These are phyloP conservation scores for Camelina hispida DNA, from an alignment of 345 rosid genomes.

Conservation along the genomic window DNA sequence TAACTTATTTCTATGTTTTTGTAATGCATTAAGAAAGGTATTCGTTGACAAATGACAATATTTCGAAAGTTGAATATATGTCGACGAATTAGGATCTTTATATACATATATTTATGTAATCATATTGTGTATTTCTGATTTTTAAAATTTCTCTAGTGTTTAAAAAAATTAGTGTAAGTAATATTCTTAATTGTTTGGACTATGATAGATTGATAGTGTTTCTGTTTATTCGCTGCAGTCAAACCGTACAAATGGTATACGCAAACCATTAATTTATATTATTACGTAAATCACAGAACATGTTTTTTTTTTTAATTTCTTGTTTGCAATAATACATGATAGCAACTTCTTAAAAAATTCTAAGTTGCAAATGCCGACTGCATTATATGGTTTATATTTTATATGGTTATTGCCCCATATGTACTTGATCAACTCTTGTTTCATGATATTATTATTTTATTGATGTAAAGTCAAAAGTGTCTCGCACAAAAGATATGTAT, in stretches of 20 bases:
- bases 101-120: neutral
- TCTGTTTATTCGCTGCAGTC: neutral
- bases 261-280: neutral
- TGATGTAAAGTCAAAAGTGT: slow-evolving; percentile 29
- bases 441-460: neutral
- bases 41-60: neutral
- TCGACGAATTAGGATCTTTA: neutral
- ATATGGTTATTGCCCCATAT: neutral
- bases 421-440: slow-evolving; percentile 29
- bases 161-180: neutral
- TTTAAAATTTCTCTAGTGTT: neutral
- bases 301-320: neutral
- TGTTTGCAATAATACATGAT: neutral
- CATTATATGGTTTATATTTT: too few relatives aligned
- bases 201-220: neutral
- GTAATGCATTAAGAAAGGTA: neutral
- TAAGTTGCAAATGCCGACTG: too few relatives aligned
- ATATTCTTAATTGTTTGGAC: neutral
- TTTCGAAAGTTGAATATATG: neutral
- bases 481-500: neutral
- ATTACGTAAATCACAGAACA: neutral
- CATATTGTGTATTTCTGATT: too few relatives aligned
- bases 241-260: neutral
- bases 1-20: neutral
- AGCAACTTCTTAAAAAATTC: too few relatives aligned